These are phyloP conservation scores for Penicillium verrucosum DNA, from an alignment of 2,329 filamentous ascomycete species.

Conservation along the genomic window DNA sequence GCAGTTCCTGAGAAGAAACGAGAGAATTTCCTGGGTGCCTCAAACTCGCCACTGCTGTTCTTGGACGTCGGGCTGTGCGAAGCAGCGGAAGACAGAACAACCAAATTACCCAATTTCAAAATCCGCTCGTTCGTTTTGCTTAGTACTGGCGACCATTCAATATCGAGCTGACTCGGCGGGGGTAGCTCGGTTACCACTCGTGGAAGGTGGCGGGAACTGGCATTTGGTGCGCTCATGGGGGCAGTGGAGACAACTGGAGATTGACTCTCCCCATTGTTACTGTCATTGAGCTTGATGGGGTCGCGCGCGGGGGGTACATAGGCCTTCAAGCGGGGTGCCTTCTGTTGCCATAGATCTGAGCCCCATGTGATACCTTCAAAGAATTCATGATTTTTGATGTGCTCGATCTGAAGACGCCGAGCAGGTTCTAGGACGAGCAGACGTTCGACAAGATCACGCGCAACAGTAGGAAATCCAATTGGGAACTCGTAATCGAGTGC, in stretches of 20 bases:
- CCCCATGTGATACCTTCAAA: slow-evolving; percentile 87
- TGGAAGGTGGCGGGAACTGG: slow-evolving; percentile 60
- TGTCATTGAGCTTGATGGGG: slow-evolving; percentile 70
- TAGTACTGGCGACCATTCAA: slow-evolving; percentile 96
- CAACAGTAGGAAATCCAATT: slow-evolving; percentile 76
- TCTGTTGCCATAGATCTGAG: slow-evolving; percentile 79
- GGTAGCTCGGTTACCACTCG: slow-evolving; percentile 91
- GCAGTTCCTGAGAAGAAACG: slow-evolving; percentile 90
- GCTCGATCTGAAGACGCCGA: slow-evolving; percentile 81
- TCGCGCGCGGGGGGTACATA: slow-evolving; percentile 76
- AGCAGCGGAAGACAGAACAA: slow-evolving; percentile 76
- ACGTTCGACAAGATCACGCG: slow-evolving; percentile 84
- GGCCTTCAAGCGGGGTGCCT: slow-evolving; percentile 80
- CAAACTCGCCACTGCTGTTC: slow-evolving; percentile 60
- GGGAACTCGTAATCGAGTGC: slow-evolving; percentile 92
- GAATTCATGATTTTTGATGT: slow-evolving; percentile 95
- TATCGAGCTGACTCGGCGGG: slow-evolving; percentile 93
- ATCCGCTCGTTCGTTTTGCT: slow-evolving; percentile 91
- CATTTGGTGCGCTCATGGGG: slow-evolving; percentile 41
- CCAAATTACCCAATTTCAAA: slow-evolving; percentile 84
- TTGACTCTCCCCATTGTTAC: slow-evolving; percentile 38
- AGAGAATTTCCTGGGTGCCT: slow-evolving; percentile 77
- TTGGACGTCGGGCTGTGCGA: slow-evolving; percentile 71
- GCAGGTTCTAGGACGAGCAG: slow-evolving; percentile 85
- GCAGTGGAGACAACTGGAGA: slow-evolving; percentile 44